phyloP scores from a whole-genome alignment of 2,329 filamentous ascomycete species.

The Proliferodiscus dingleyae region DNA sequence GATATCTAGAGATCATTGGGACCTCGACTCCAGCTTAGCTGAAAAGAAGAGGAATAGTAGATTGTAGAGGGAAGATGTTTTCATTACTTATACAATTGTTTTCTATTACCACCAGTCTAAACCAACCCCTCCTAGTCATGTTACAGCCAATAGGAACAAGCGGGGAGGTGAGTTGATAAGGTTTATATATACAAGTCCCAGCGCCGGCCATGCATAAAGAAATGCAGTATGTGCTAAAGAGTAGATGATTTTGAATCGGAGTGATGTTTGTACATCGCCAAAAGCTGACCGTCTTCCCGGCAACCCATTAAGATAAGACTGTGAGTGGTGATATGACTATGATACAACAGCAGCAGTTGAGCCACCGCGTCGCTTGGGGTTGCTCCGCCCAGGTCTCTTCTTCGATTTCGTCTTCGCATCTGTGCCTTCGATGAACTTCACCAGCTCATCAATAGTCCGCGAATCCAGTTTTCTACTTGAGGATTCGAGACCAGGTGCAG shows the following conservation, averaged over 20 bases:
- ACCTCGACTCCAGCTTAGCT: too few species aligned
- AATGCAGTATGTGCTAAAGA: not conserved
- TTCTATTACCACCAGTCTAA: not conserved
- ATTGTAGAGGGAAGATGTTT: conserved; percentile 3
- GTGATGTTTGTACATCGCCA: not conserved
- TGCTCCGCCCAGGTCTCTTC: conserved; percentile 49
- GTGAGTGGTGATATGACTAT: not conserved
- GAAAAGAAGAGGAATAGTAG: too few species aligned
- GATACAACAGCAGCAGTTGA: conserved; percentile 7
- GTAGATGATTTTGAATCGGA: not conserved
- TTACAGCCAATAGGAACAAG: not conserved
- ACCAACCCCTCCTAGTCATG: not conserved
- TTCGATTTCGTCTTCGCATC: conserved; percentile 50
- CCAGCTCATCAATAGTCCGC: conserved; percentile 84
- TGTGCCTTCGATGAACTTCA: conserved; percentile 87
- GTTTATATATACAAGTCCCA: conserved; percentile 1
- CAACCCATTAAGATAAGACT: too few species aligned
- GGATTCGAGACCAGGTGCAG: conserved; percentile 36
- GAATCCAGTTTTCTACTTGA: conserved; percentile 53
- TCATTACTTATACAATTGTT: not conserved
- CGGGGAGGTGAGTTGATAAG: not conserved
- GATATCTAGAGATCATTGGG: too few species aligned
- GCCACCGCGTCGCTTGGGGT: conserved; percentile 50
- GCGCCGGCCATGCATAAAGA: not conserved
- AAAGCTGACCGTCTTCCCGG: not conserved